Percentiles rank a stretch among this genome's conserved stretches.
Evolutionary conservation across 1,284 basidiomycete species (phyloP).

Genomic region (Rhodofomes roseus): DNA sequence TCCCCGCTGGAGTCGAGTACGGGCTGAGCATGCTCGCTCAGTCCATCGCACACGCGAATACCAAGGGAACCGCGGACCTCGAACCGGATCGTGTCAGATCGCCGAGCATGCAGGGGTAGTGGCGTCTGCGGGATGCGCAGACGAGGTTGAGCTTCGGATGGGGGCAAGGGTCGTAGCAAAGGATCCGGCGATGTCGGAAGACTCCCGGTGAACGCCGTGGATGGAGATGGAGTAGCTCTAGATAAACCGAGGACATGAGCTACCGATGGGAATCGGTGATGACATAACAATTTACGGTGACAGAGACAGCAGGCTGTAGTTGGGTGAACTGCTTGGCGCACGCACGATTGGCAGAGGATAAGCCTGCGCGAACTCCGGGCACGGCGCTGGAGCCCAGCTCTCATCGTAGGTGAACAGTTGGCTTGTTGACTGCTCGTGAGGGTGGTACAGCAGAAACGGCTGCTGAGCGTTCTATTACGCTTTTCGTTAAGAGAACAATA

Average conservation of each 20-base stretch:
- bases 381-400: neutral
- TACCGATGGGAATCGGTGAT: neutral
- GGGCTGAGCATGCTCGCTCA: constrained; percentile 5
- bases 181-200: neutral
- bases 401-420: neutral
- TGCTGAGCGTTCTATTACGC: neutral
- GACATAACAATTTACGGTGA: neutral
- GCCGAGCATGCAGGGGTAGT: neutral
- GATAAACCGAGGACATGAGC: neutral
- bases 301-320: neutral
- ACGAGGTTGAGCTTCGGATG: constrained; percentile 2
- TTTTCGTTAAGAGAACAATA: neutral
- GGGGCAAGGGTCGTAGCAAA: neutral
- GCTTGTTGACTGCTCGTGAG: neutral
- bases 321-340: neutral
- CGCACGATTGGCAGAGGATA: neutral
- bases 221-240: neutral
- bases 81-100: constrained; percentile 6
- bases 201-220: neutral
- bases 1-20: constrained; percentile 13
- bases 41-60: constrained; percentile 14
- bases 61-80: constrained; percentile 9
- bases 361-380: neutral
- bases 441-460: neutral
- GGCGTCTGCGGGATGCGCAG: constrained; percentile 13